Base-by-base conservation (phyloP, 2,329 filamentous ascomycete genomes). In the Fonsecaea nubica region DNA sequence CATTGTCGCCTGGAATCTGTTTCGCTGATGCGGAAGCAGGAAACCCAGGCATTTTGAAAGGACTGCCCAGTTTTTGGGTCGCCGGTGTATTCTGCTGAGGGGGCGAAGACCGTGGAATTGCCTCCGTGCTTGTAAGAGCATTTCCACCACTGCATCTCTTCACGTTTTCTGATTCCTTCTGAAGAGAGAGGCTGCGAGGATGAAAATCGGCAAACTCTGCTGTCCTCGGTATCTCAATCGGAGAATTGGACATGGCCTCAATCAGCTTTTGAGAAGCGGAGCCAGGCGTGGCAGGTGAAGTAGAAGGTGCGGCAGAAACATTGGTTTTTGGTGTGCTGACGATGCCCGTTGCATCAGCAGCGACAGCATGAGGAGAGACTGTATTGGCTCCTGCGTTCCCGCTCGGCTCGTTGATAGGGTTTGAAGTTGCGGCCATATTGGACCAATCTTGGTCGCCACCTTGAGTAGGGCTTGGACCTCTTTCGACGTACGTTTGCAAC, bases 391-490 rank as follows among this genome's bases (percentile, higher is more conserved):
- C 15, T 25, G 30, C 30, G 2, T 35, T 45, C n/a, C 12, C 21
- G 9, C 7, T 36, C n/a, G 40, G 15, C 10, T 48, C 10, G 32
- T 59, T 33, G n/a, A 45, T 7, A 18, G 40, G 25, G 8, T 13
- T 25, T n/a, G 25, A 21, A 59, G 40, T 48, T 4, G 30, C n/a
- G 2, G 7, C 38, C 57, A 59, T 59, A 30, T 50, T 35, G 25
- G 30, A 35, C 57, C 57, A 50, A 21, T 50, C 40, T 4, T 59
- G 30, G 30, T 59, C 40, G 12, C 9, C 6, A 36, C 38, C 57
- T 59, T 59, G 57, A 36, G 38, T 36, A 12, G 40, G 40, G n/a
- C 30, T 59, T 36, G 57, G 40, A 18, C 12, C 15, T 59, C 45
- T 50, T 25, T 21, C 38, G 30, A 33, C 15, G 40, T 50, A 59